Conservation (phyloP, 345 rosid species). For the Syzygium jambos region DNA sequence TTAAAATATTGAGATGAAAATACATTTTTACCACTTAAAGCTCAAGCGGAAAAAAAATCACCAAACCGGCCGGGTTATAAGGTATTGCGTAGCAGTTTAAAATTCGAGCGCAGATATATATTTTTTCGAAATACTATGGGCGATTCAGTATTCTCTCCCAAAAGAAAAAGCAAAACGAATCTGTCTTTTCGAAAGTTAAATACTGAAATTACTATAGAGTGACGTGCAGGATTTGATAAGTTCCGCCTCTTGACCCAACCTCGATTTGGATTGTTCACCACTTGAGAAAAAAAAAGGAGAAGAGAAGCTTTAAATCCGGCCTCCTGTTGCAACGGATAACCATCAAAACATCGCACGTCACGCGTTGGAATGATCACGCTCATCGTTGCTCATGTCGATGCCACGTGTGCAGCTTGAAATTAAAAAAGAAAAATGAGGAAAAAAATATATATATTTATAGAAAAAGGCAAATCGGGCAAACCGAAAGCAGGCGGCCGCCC, state of each 20-base stretch:
- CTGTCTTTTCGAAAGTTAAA: too few relatives aligned
- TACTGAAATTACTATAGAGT: too few relatives aligned
- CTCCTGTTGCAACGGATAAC: neutral
- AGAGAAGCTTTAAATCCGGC: neutral
- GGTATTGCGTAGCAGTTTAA: neutral
- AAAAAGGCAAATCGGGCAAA: neutral
- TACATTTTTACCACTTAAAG: neutral
- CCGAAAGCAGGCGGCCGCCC: slow-evolving; percentile 1
- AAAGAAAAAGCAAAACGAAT: too few relatives aligned
- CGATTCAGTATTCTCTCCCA: too few relatives aligned
- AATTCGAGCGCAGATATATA: neutral
- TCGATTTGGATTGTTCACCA: neutral
- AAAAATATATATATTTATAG: neutral
- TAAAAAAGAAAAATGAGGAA: too few relatives aligned
- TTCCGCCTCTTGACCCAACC: neutral
- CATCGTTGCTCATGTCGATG: neutral
- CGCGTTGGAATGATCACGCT: neutral
- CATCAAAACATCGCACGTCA: neutral
- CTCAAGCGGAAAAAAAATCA: too few relatives aligned
- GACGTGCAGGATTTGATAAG: too few relatives aligned
- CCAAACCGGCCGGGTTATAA: too few relatives aligned
- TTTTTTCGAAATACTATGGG: neutral
- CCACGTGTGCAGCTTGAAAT: neutral
- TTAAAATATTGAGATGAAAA: neutral
- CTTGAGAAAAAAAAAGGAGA: neutral